A percentile compares a stretch with the other conserved stretches of the same genome.
Conservation (phyloP, 148 eudicot species). For the Amaranthus palmeri region DNA sequence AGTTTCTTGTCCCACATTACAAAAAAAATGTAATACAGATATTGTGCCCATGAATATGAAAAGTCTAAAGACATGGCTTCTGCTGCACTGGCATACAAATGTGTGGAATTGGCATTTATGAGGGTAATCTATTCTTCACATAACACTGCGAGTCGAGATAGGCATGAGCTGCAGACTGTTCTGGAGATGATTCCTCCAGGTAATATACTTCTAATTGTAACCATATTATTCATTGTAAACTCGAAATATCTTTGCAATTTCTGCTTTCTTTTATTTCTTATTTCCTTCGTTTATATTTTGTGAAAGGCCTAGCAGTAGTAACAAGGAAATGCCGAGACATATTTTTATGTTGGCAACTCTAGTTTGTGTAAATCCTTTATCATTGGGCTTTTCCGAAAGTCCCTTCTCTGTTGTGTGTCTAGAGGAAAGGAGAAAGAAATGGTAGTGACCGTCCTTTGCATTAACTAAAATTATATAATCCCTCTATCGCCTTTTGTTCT, state of each 20-base stretch:
- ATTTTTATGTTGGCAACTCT: background rate
- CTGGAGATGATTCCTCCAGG: slow-evolving; percentile 75
- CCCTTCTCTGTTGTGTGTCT: background rate
- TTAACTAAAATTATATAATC: background rate
- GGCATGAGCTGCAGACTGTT: slow-evolving; percentile 69
- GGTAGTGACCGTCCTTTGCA: background rate
- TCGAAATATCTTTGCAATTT: background rate
- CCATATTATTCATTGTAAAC: background rate
- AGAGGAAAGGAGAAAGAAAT: background rate
- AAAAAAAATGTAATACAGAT: slow-evolving; percentile 30
- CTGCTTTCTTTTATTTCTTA: background rate
- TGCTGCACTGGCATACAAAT: slow-evolving; percentile 97
- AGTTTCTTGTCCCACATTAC: background rate
- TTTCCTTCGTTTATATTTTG: background rate
- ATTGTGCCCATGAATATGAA: slow-evolving; percentile 88
- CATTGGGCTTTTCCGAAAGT: background rate
- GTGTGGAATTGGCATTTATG: slow-evolving; percentile 85
- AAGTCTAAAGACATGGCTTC: slow-evolving; percentile 80
- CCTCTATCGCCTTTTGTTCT: too few relatives aligned
- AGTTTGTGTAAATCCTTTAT: background rate
- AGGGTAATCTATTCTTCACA: slow-evolving; percentile 70
- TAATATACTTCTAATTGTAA: slow-evolving; percentile 19
- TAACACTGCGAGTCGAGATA: slow-evolving; percentile 58
- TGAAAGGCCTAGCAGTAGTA: background rate
- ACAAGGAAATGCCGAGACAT: background rate